Evolutionary conservation across 768 basidiomycete species (phyloP).

Genomic region (Cyclocybe cylindracea): DNA sequence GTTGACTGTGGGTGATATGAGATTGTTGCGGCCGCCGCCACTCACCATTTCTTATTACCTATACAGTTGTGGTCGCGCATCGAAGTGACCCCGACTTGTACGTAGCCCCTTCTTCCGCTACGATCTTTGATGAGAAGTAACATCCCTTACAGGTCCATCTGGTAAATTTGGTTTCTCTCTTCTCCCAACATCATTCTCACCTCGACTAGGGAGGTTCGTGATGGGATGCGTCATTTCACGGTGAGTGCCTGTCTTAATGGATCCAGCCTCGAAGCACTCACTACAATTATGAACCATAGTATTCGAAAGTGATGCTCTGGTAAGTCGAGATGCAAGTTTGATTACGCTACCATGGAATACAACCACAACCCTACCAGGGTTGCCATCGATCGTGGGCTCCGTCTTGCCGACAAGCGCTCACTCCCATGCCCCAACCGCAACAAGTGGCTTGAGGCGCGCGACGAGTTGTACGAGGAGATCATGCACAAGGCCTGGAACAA

Average conservation of each 20-base stretch:
- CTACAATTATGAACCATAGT: constrained; percentile 4
- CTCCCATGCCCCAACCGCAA: constrained; percentile 77
- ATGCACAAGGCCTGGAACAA: constrained; percentile 88
- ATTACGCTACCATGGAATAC: not conserved
- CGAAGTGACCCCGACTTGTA: constrained; percentile 80
- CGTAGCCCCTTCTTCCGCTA: constrained; percentile 25
- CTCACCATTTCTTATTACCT: not conserved
- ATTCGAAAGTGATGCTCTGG: constrained; percentile 72
- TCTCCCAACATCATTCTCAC: not conserved
- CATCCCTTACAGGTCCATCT: constrained; percentile 68
- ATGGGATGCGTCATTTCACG: constrained; percentile 82
- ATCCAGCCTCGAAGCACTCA: constrained; percentile 2
- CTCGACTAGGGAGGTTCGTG: constrained; percentile 80
- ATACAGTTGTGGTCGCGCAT: constrained; percentile 70
- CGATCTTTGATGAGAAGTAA: not conserved
- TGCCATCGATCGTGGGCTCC: constrained; percentile 89
- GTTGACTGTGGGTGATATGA: constrained; percentile 62
- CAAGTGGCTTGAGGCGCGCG: constrained; percentile 76
- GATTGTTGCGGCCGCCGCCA: no score
- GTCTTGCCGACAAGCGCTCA: constrained; percentile 93
- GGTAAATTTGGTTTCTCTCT: constrained; percentile 45
- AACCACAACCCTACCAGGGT: constrained; percentile 58
- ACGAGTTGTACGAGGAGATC: constrained; percentile 89
- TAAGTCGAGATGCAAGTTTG: constrained; percentile 24
- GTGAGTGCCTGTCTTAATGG: constrained; percentile 38